Evolutionary conservation across 768 basidiomycete genomes (phyloP).

Genomic region (Xerocomellus dryophilus): DNA sequence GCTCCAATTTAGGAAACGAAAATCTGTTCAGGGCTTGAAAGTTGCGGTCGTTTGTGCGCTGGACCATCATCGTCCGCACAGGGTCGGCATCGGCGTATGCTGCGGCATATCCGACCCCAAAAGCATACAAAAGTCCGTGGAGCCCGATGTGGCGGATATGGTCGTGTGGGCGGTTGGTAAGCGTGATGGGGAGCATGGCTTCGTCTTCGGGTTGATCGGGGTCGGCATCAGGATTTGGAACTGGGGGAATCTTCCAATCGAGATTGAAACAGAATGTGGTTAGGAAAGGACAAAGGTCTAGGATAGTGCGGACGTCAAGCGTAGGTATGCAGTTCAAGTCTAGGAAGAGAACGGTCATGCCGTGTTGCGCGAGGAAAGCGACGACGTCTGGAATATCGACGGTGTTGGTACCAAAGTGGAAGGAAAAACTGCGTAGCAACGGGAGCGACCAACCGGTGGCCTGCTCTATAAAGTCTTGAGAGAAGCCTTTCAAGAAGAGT

Average conservation of each 20-base stretch:
- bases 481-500: constrained; percentile 58
- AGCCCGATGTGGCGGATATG: constrained; percentile 62
- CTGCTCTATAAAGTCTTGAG: constrained; percentile 67
- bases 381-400: constrained; percentile 56
- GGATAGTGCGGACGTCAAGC: constrained; percentile 55
- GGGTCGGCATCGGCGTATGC: constrained; percentile 41
- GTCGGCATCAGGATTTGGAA: constrained; percentile 10
- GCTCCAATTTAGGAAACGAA: constrained; percentile 60
- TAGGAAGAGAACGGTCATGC: constrained; percentile 55
- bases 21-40: constrained; percentile 47
- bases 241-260: constrained; percentile 59
- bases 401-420: constrained; percentile 42
- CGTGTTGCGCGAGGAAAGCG: constrained; percentile 59
- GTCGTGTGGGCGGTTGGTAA: constrained; percentile 52
- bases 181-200: constrained; percentile 33
- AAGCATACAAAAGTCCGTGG: constrained; percentile 66
- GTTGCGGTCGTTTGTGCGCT: constrained; percentile 64
- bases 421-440: constrained; percentile 51
- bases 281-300: constrained; percentile 63
- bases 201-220: constrained; percentile 25
- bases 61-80: constrained; percentile 42
- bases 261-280: constrained; percentile 67
- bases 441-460: constrained; percentile 66
- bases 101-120: constrained; percentile 58
- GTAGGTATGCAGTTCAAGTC: constrained; percentile 59